Conservation (phyloP, 2,329 filamentous ascomycete species). For the Aspergillus texensis region DNA sequence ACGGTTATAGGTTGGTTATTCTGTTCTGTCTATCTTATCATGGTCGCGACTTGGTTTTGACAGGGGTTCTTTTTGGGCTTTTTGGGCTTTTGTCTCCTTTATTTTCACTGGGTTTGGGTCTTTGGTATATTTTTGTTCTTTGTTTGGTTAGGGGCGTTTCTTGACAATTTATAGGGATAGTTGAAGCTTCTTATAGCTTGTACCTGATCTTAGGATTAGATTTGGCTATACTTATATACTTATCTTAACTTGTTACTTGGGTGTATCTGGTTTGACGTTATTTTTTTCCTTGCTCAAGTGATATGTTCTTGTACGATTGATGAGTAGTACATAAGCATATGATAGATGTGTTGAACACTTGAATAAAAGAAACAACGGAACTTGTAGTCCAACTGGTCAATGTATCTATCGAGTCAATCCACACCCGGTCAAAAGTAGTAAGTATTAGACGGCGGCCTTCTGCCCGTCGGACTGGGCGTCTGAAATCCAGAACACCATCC, state of each 20-base stretch:
- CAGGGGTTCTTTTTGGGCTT: too few species aligned
- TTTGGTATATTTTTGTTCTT: too few species aligned
- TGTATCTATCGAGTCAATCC: background rate
- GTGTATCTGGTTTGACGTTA: too few species aligned
- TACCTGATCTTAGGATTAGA: background rate
- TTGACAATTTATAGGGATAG: background rate
- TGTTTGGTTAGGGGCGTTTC: too few species aligned
- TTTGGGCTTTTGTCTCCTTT: too few species aligned
- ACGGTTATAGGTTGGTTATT: too few species aligned
- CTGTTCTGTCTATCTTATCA: too few species aligned
- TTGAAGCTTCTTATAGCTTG: background rate
- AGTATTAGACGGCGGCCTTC: background rate
- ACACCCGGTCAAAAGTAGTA: background rate
- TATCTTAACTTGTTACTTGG: background rate
- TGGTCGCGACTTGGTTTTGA: too few species aligned
- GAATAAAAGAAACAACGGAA: background rate
- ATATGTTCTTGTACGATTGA: background rate
- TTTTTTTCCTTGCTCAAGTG: too few species aligned
- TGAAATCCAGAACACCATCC: conserved; percentile 19
- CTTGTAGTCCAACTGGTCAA: background rate
- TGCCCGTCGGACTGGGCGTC: conserved; percentile 5
- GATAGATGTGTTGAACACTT: background rate
- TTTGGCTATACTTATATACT: background rate
- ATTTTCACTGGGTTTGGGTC: too few species aligned
- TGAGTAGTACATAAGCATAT: background rate